These are phyloP conservation scores for Coniferiporia weirii DNA, from an alignment of 1,284 basidiomycete genomes.

Conservation along the genomic window DNA sequence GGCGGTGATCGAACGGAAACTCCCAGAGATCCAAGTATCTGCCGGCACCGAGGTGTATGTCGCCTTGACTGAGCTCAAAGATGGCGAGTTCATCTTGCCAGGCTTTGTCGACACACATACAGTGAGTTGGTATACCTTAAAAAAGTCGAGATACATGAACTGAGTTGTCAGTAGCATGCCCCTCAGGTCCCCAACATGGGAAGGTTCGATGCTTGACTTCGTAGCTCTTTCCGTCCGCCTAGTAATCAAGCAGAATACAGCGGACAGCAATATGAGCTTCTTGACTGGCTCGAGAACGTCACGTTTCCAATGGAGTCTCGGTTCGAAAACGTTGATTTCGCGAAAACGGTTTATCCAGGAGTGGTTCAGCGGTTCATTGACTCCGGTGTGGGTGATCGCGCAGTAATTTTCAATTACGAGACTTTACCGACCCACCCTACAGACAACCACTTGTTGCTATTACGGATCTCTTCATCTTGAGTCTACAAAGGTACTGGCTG, in stretches of 20 bases:
- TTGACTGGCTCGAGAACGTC: slow-evolving; percentile 84
- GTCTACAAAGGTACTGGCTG: slow-evolving; percentile 76
- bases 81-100: slow-evolving; percentile 81
- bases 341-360: slow-evolving; percentile 61
- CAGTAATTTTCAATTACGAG: background rate
- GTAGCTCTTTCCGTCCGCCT: background rate
- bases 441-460: slow-evolving; percentile 95
- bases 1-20: slow-evolving; percentile 40
- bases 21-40: slow-evolving; percentile 20
- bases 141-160: background rate
- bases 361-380: slow-evolving; percentile 77
- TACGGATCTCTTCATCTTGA: slow-evolving; percentile 84
- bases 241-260: slow-evolving; percentile 32
- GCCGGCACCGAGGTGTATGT: slow-evolving; percentile 27
- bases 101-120: slow-evolving; percentile 91
- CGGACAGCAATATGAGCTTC: slow-evolving; percentile 77
- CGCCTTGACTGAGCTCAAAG: slow-evolving; percentile 43
- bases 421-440: slow-evolving; percentile 9
- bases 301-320: slow-evolving; percentile 90
- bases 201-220: slow-evolving; percentile 38
- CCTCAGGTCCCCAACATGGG: slow-evolving; percentile 86
- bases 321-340: slow-evolving; percentile 72
- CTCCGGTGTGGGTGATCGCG: slow-evolving; percentile 57
- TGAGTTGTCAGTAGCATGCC: slow-evolving; percentile 57
- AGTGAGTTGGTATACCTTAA: slow-evolving; percentile 39